These are phyloP conservation scores for Monosporascus sp. DNA, from an alignment of 2,329 filamentous ascomycete genomes.

Conservation along the genomic window DNA sequence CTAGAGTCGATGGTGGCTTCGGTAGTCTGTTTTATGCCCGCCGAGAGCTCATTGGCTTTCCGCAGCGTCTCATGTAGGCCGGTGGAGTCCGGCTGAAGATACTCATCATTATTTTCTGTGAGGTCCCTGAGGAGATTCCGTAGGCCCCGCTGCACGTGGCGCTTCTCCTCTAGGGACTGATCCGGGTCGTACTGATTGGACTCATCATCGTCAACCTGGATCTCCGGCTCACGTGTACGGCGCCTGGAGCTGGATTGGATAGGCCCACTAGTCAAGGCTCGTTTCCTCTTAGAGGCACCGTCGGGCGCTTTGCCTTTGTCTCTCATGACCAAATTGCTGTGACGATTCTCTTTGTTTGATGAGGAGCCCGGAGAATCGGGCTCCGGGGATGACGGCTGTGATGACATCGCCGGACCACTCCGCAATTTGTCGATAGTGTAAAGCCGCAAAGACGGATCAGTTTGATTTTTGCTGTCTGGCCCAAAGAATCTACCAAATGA, in stretches of 20 bases:
- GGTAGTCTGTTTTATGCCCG: conserved; percentile 75
- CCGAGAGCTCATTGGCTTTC: conserved; percentile 60
- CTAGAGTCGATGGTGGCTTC: conserved; percentile 89
- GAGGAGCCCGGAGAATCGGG: conserved; percentile 15
- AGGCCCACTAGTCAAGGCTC: conserved; percentile 23
- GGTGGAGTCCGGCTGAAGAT: conserved; percentile 58
- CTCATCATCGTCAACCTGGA: conserved; percentile 11
- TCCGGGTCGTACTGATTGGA: conserved; percentile 70
- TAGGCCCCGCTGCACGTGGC: conserved; percentile 63
- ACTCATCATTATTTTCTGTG: conserved; percentile 66
- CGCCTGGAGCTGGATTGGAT: conserved; percentile 22
- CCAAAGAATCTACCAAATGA: too few species aligned
- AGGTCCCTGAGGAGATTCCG: conserved; percentile 58
- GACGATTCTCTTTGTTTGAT: conserved; percentile 10
- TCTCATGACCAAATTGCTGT: conserved; percentile 23
- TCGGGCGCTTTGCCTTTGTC: conserved; percentile 23
- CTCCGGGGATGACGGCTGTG: conserved; percentile 13
- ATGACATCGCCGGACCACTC: conserved; percentile 15
- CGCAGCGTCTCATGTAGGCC: conserved; percentile 62
- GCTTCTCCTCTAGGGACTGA: conserved; percentile 69
- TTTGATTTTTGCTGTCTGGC: too few species aligned
- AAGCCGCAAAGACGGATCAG: too few species aligned
- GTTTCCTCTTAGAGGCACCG: conserved; percentile 24
- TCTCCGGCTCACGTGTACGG: conserved; percentile 23
- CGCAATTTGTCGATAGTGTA: background rate